A percentile compares a stretch with the other conserved stretches of the same genome.
Conservation (phyloP, 208 protist genomes). For the Acanthamoeba lugdunensis region DNA sequence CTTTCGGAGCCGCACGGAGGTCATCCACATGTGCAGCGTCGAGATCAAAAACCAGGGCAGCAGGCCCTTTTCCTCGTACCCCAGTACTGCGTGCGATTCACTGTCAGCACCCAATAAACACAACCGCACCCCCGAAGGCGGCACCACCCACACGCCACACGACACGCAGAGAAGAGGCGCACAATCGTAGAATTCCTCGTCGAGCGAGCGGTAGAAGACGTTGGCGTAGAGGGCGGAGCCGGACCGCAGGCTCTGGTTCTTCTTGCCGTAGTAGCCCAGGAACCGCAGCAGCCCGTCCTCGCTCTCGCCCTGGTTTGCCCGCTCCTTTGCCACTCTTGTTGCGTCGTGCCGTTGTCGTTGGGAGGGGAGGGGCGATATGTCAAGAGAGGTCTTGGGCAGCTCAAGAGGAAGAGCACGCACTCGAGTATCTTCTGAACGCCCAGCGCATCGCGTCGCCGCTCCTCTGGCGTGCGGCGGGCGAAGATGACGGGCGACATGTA, state of each 20-base stretch:
- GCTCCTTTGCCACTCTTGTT: conserved; percentile 7
- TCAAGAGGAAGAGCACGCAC: neutral
- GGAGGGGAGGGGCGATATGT: neutral
- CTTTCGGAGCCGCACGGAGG: conserved; percentile 21
- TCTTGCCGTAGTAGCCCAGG: conserved; percentile 47
- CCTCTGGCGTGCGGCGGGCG: conserved; percentile 2
- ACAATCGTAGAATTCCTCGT: conserved; percentile 46
- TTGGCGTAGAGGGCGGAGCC: conserved; percentile 44
- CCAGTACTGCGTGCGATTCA: neutral
- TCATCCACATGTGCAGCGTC: conserved; percentile 36
- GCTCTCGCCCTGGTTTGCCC: neutral
- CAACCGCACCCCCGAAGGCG: no score
- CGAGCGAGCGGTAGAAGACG: conserved; percentile 38
- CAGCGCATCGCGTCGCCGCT: conserved; percentile 6
- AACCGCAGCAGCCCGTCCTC: conserved; percentile 20
- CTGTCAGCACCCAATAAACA: neutral
- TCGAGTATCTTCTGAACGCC: conserved; percentile 37
- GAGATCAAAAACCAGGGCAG: conserved; percentile 35
- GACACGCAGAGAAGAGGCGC: neutral
- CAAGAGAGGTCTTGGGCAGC: neutral
- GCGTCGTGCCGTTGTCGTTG: neutral
- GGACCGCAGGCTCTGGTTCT: conserved; percentile 10
- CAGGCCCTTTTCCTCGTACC: conserved; percentile 27
- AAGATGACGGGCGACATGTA: conserved; percentile 21
- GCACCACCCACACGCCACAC: neutral